A percentile compares a stretch with the other conserved stretches of the same genome.
Evolutionary conservation across 352 stramenopile genomes (phyloP).

Genomic region (Halophytophthora polymorphica): DNA sequence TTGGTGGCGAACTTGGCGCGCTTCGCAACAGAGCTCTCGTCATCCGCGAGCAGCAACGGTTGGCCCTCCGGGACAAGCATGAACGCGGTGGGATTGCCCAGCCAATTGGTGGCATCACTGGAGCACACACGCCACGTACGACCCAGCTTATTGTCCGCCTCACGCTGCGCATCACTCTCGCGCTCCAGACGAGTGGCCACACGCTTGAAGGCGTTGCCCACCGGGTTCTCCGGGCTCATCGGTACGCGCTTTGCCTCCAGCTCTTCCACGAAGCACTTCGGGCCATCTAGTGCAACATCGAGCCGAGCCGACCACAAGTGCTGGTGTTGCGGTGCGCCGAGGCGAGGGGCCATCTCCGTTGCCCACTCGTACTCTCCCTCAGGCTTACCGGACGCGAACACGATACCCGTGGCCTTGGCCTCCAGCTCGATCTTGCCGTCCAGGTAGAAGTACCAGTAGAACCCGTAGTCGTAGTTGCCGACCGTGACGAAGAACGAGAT

Average conservation of each 20-base stretch:
- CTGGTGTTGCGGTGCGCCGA: conserved; percentile 67
- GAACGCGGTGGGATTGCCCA: conserved; percentile 56
- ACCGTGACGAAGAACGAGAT: conserved; percentile 83
- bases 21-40: conserved; percentile 43
- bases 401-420: conserved; percentile 68
- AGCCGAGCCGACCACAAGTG: conserved; percentile 76
- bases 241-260: conserved; percentile 50
- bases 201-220: conserved; percentile 58
- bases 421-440: too few species aligned
- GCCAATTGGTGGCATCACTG: conserved; percentile 46
- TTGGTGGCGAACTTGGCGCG: conserved; percentile 62
- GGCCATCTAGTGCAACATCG: conserved; percentile 70
- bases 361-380: conserved; percentile 48
- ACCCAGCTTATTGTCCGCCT: conserved; percentile 42
- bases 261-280: conserved; percentile 44
- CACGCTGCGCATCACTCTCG: conserved; percentile 45
- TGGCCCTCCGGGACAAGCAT: conserved; percentile 50
- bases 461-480: too few species aligned
- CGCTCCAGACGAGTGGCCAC: conserved; percentile 42
- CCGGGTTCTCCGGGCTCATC: conserved; percentile 40
- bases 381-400: conserved; percentile 64
- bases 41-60: conserved; percentile 51
- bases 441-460: too few species aligned
- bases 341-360: conserved; percentile 46
- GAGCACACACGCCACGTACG: conserved; percentile 64